Conservation (phyloP, 495 filamentous ascomycete species). For the Aspergillus conjunctus region DNA sequence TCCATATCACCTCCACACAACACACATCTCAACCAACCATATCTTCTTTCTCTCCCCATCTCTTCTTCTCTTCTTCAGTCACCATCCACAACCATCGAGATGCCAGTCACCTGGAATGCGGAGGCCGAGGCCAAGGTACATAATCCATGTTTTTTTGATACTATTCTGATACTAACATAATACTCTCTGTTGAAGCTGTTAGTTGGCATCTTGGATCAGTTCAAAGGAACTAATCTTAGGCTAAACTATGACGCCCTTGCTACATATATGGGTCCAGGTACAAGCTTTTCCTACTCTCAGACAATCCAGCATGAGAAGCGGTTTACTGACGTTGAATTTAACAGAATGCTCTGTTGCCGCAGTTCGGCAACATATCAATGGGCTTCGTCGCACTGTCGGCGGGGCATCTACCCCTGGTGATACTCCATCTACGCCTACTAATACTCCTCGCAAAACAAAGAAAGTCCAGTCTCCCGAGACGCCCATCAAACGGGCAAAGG, state of each 20-base stretch:
- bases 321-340: neutral
- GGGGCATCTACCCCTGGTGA: neutral
- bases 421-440: neutral
- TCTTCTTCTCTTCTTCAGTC: neutral
- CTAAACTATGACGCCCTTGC: constrained; percentile 12
- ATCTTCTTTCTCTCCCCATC: neutral
- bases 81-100: neutral
- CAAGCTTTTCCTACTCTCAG: neutral
- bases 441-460: constrained; percentile 3
- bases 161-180: neutral
- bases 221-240: neutral
- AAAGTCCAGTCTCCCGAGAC: neutral
- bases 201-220: constrained; percentile 7
- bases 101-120: constrained; percentile 10
- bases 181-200: constrained; percentile 13
- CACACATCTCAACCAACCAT: neutral
- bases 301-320: neutral
- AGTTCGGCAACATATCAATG: constrained; percentile 4
- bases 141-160: neutral
- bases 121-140: constrained; percentile 15
- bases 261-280: constrained; percentile 14
- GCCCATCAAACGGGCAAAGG: constrained; percentile 5
- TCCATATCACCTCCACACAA: too few species aligned
- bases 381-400: constrained; percentile 7
- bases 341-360: constrained; percentile 13